These are phyloP conservation scores for Hypoxylon cercidicola DNA, from an alignment of 495 filamentous ascomycete species.

Conservation along the genomic window DNA sequence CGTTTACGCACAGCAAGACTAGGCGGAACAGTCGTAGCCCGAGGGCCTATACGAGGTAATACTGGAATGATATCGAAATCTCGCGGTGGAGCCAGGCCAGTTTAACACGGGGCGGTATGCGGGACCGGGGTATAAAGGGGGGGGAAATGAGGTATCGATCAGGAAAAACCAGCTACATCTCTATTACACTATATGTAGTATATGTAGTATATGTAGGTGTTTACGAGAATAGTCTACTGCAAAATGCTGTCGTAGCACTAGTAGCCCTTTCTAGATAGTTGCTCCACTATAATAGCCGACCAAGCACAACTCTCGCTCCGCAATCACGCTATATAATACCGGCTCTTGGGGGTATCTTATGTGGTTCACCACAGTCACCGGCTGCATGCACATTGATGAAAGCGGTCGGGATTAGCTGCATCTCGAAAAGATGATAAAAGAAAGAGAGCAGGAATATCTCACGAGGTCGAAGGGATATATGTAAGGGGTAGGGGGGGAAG, in stretches of 20 bases:
- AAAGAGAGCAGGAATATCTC: neutral
- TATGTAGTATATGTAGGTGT: slow-evolving; percentile 28
- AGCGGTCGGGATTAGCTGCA: slow-evolving; percentile 22
- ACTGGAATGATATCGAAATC: slow-evolving; percentile 10
- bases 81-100: slow-evolving; percentile 10
- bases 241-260: slow-evolving; percentile 30
- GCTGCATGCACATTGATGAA: slow-evolving; percentile 40
- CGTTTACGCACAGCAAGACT: slow-evolving; percentile 21
- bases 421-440: slow-evolving; percentile 1
- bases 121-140: slow-evolving; percentile 15
- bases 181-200: slow-evolving; percentile 30
- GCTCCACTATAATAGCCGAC: slow-evolving; percentile 29
- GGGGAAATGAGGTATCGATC: slow-evolving; percentile 7
- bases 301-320: slow-evolving; percentile 18
- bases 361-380: slow-evolving; percentile 6
- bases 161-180: slow-evolving; percentile 23
- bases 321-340: slow-evolving; percentile 32
- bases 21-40: slow-evolving; percentile 6
- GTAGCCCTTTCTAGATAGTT: slow-evolving; percentile 14
- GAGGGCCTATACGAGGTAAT: neutral
- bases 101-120: neutral
- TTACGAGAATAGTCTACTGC: slow-evolving; percentile 34
- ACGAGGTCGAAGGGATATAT: neutral
- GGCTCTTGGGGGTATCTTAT: neutral
- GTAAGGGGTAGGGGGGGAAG: neutral